Conservation (phyloP, 2,329 filamentous ascomycete species). For the Phialemoniopsis sp. region DNA sequence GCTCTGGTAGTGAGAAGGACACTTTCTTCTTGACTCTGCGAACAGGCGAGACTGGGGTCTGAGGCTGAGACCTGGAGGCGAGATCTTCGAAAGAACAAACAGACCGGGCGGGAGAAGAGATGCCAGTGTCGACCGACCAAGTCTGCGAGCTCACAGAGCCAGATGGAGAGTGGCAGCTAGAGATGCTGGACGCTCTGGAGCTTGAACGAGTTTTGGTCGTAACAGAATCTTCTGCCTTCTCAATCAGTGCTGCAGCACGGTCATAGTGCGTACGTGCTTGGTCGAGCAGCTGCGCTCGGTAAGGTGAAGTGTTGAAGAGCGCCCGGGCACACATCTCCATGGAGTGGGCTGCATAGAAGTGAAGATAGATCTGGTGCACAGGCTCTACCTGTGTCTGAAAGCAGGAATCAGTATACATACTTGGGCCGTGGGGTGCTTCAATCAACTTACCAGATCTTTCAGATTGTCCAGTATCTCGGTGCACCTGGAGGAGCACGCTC, state of each 20-base stretch:
- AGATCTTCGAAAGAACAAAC: slow-evolving; percentile 30
- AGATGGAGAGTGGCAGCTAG: slow-evolving; percentile 40
- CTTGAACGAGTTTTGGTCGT: slow-evolving; percentile 27
- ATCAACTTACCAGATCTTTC: slow-evolving; percentile 35
- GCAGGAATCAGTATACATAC: no score
- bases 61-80: slow-evolving; percentile 14
- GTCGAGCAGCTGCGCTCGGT: slow-evolving; percentile 42
- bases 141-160: slow-evolving; percentile 38
- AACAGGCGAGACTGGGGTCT: slow-evolving; percentile 3
- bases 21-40: slow-evolving; percentile 33
- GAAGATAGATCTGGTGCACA: slow-evolving; percentile 52
- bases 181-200: slow-evolving; percentile 27
- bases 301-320: slow-evolving; percentile 37
- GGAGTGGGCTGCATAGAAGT: slow-evolving; percentile 59
- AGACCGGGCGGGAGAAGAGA: slow-evolving; percentile 44
- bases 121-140: slow-evolving; percentile 34
- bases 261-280: slow-evolving; percentile 50
- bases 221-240: slow-evolving; percentile 36
- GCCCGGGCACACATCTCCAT: slow-evolving; percentile 52
- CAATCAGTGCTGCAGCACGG: slow-evolving; percentile 41
- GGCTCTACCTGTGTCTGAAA: slow-evolving; percentile 43
- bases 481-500: slow-evolving; percentile 48
- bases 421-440: no score
- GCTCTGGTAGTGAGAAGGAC: slow-evolving; percentile 32
- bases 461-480: slow-evolving; percentile 46